These are phyloP conservation scores for Adansonia rubrostipa DNA, from an alignment of 441 rosid genomes.

Conservation along the genomic window DNA sequence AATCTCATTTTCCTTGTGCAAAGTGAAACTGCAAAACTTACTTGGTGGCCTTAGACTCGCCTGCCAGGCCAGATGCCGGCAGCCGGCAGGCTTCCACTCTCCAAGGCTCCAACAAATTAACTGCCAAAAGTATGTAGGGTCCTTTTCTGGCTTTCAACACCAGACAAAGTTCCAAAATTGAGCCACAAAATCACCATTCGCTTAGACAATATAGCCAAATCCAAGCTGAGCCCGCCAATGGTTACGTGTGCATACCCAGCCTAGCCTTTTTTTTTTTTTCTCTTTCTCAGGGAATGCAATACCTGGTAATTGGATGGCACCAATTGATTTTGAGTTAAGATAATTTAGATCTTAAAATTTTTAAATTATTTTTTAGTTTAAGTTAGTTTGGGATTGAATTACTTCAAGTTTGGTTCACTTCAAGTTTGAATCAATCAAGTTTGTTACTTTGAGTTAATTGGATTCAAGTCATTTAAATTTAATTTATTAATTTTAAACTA, in stretches of 20 bases:
- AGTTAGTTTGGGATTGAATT: too few species aligned
- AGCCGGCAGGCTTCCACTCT: not conserved
- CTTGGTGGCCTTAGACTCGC: not conserved
- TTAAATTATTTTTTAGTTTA: too few species aligned
- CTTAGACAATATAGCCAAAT: not conserved
- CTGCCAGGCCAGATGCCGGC: not conserved
- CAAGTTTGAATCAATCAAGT: too few species aligned
- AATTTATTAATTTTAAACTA: too few species aligned
- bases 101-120: not conserved
- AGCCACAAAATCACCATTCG: not conserved
- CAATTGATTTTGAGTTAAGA: too few species aligned
- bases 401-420: too few species aligned
- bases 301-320: too few species aligned
- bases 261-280: not conserved
- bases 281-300: too few species aligned
- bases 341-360: too few species aligned
- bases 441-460: too few species aligned
- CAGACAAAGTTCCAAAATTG: not conserved
- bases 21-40: not conserved
- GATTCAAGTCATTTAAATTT: too few species aligned
- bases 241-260: not conserved
- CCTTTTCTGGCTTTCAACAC: not conserved
- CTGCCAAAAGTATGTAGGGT: slow-evolving; percentile 6
- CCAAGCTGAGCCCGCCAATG: not conserved
- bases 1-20: not conserved